phyloP scores from a whole-genome alignment of 371 early-diverging fungal genomes.

The Mucor velutinosus region DNA sequence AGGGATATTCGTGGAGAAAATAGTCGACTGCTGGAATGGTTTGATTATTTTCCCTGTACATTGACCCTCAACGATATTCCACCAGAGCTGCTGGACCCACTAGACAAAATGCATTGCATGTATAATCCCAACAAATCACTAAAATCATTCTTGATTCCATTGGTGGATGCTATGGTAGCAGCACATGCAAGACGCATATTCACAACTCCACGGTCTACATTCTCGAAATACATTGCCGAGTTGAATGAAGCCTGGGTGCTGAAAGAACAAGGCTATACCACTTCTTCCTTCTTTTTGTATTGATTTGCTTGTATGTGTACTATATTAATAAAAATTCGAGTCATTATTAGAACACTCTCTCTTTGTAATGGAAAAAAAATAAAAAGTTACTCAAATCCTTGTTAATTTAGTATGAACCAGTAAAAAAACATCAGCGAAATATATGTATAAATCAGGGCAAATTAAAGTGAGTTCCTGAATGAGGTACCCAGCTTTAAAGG shows the following conservation, averaged over 20 bases:
- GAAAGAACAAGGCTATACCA: constrained; percentile 25
- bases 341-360: no score
- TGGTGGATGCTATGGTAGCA: constrained; percentile 50
- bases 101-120: constrained; percentile 31
- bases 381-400: no score
- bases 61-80: constrained; percentile 42
- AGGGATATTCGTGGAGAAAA: constrained; percentile 29
- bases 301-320: background rate
- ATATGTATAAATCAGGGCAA: no score
- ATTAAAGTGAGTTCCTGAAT: no score
- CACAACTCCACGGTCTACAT: constrained; percentile 44
- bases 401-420: no score
- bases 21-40: constrained; percentile 39
- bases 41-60: constrained; percentile 45
- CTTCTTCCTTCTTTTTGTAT: constrained; percentile 16
- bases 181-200: constrained; percentile 38
- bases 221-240: constrained; percentile 46
- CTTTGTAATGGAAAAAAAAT: no score
- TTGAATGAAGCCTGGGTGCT: constrained; percentile 40
- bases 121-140: constrained; percentile 40
- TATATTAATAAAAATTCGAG: no score
- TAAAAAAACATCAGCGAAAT: no score
- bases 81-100: constrained; percentile 22
- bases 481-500: no score
- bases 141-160: constrained; percentile 40